These are phyloP conservation scores for Epichloe uncinata DNA, from an alignment of 2,329 filamentous ascomycete genomes.

Conservation along the genomic window DNA sequence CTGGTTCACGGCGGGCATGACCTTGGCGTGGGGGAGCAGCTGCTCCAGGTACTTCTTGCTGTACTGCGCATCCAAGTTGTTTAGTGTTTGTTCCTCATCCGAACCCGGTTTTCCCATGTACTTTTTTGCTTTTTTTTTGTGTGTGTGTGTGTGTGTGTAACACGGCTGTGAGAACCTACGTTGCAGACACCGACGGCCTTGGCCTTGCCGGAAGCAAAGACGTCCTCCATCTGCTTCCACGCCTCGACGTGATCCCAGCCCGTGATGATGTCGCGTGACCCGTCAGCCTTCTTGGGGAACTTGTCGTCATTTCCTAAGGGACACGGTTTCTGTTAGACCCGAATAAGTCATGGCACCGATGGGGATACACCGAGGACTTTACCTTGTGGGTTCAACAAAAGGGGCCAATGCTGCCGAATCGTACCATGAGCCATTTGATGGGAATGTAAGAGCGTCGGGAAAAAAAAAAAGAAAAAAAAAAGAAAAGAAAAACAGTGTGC, in stretches of 20 bases:
- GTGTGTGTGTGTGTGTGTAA: too few relatives aligned
- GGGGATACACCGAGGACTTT: slow-evolving; percentile 9
- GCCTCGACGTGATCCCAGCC: slow-evolving; percentile 60
- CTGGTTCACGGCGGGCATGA: slow-evolving; percentile 56
- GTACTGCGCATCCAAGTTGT: slow-evolving; percentile 25
- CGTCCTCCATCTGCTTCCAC: slow-evolving; percentile 63
- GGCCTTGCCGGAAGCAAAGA: slow-evolving; percentile 45
- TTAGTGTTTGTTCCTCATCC: too few relatives aligned
- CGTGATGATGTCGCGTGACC: slow-evolving; percentile 57
- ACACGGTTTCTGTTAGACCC: not conserved
- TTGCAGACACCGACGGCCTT: slow-evolving; percentile 43
- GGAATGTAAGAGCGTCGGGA: not conserved
- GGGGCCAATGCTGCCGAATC: slow-evolving; percentile 58
- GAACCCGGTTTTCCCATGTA: too few relatives aligned
- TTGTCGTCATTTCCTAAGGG: slow-evolving; percentile 50
- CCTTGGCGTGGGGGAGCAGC: slow-evolving; percentile 33
- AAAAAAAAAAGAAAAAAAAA: too few relatives aligned
- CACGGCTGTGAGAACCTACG: slow-evolving; percentile 16
- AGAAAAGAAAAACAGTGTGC: too few relatives aligned
- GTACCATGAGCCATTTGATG: not conserved
- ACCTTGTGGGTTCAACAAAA: slow-evolving; percentile 68
- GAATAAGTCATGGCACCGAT: not conserved
- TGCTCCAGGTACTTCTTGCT: slow-evolving; percentile 42
- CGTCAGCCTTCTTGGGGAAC: slow-evolving; percentile 64
- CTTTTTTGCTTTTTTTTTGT: too few relatives aligned